These are phyloP conservation scores for Stropharia rugosoannulata DNA, from an alignment of 768 basidiomycete genomes.

Conservation along the genomic window DNA sequence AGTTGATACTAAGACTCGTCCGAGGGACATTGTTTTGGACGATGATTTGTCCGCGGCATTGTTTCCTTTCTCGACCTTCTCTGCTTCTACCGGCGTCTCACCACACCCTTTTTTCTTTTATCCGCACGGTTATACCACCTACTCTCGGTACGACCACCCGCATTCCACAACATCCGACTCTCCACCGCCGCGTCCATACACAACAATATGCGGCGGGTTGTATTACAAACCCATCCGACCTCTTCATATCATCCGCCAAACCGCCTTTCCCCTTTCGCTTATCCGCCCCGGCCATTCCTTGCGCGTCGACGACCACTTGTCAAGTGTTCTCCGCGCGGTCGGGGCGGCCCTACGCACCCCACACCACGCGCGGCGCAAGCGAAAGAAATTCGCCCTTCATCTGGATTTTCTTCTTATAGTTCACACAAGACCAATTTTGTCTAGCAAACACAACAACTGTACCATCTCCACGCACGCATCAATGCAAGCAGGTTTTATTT, in stretches of 20 bases:
- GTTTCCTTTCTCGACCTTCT: no score
- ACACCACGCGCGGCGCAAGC: neutral
- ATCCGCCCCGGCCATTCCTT: neutral
- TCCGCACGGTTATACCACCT: neutral
- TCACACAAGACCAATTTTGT: neutral
- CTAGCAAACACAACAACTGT: slow-evolving; percentile 11
- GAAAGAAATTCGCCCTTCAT: slow-evolving; percentile 3
- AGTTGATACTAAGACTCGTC: no score
- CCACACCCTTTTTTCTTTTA: no score
- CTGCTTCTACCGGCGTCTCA: no score
- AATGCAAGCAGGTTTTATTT: slow-evolving; percentile 5
- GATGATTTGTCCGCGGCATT: no score
- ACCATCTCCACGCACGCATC: slow-evolving; percentile 5
- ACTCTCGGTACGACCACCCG: no score
- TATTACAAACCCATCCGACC: neutral
- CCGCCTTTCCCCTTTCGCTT: neutral
- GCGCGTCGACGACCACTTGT: neutral
- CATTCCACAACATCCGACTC: neutral
- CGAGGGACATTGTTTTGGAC: no score
- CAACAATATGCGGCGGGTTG: neutral
- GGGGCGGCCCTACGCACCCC: slow-evolving; percentile 1
- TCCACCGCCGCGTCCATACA: neutral
- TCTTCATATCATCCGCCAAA: neutral
- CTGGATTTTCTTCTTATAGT: slow-evolving; percentile 1
- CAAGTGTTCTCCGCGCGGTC: slow-evolving; percentile 2